Evolutionary conservation across 2,329 filamentous ascomycete species (phyloP), one percentile per base, ranked within the genome.

Genomic region (Fusarium sp.): DNA sequence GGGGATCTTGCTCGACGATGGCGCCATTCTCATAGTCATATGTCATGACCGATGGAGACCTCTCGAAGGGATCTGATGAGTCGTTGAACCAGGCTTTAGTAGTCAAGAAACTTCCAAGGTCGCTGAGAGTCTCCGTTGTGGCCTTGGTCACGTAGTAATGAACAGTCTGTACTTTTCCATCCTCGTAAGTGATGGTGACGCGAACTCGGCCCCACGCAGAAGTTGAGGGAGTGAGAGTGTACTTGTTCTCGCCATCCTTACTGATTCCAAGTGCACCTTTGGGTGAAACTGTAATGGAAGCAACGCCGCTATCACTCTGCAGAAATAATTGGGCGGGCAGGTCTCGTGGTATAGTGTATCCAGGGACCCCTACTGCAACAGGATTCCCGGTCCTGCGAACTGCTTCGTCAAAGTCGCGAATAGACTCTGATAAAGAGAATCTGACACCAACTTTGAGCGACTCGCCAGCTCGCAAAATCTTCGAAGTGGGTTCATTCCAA

Each of bases 61-160:
- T 82, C 2, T 82, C 78, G 67, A 90, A 90, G 1, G 86, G 85
- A 60, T 90, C 88, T 0, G 82, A 81, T 1, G 80, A 80, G 56
- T 88, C 77, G 8, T 80, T 84, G 76, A 84, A 89, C 81, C 84
- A 88, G 48, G 87, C 84, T 5, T 84, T 79, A 1, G 84, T 87
- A 3, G 85, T 86, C n/a, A 88, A 81, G 70, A 90, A 90, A 9
- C 75, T 75, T 0, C 87, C 87, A 0, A 89, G 78, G 30, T 86
- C 82, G 3, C 78, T 74, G 6, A 89, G 72, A 0, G 82, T 78
- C 4, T 85, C 78, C 0, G 84, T 78, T 1, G 80, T 83, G 0
- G 84, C 66, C 52, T 88, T 87, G 1, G 85, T 86, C 54, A 90
- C 78, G 63, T 81, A 86, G 78, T 90, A 90, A 53, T 90, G 88